A percentile compares a stretch with the other conserved stretches of the same genome.
Evolutionary conservation across 805 yeast species (phyloP).

Genomic region (Saccharomyces paradoxus): DNA sequence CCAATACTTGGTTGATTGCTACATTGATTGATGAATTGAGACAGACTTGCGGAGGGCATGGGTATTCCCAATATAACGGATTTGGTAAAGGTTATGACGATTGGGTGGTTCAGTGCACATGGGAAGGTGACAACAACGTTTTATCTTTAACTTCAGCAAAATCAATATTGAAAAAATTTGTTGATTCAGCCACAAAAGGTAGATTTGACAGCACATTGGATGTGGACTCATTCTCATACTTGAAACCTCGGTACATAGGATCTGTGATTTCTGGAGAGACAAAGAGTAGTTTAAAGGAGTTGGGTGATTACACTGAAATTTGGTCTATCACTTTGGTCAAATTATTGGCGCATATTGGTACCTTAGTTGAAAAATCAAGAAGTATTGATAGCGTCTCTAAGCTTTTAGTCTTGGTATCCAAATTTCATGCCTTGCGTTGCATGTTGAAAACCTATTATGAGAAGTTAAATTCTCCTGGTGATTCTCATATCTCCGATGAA

Average conservation of each 20-base stretch:
- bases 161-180: constrained; percentile 42
- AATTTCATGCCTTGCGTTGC: constrained; percentile 35
- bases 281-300: constrained; percentile 24
- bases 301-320: constrained; percentile 28
- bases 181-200: constrained; percentile 32
- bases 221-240: constrained; percentile 23
- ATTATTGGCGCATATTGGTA: constrained; percentile 23
- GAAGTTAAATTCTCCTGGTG: constrained; percentile 14
- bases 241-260: constrained; percentile 23
- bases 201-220: constrained; percentile 29
- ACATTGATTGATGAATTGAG: constrained; percentile 79
- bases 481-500: constrained; percentile 22
- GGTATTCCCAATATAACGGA: constrained; percentile 87
- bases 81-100: constrained; percentile 83
- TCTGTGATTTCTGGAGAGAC: constrained; percentile 17
- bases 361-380: constrained; percentile 20
- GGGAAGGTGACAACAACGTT: constrained; percentile 96
- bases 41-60: constrained; percentile 95
- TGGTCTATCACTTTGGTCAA: constrained; percentile 27
- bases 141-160: constrained; percentile 80
- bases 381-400: constrained; percentile 32
- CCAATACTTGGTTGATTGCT: constrained; percentile 80
- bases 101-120: constrained; percentile 97
- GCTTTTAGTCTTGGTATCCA: constrained; percentile 33
- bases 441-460: constrained; percentile 28